Conservation (phyloP, 257 asterid species). For the Apocynum venetum region DNA sequence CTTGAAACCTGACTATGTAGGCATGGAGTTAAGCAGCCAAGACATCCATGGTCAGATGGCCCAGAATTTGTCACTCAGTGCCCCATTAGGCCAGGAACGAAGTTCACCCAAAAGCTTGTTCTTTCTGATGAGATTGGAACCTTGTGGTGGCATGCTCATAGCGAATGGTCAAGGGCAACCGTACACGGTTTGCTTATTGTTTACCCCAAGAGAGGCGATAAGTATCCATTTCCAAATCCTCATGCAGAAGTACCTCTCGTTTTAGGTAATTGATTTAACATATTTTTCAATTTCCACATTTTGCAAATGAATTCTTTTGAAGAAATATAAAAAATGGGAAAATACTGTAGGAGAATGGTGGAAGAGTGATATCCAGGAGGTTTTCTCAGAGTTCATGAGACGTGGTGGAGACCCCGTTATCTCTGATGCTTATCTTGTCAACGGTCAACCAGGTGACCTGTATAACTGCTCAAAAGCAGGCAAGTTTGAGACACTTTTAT, state of each 20-base stretch:
- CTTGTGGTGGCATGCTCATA: conserved; percentile 60
- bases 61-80: conserved; percentile 55
- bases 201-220: conserved; percentile 18
- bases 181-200: conserved; percentile 47
- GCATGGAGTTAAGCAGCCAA: conserved; percentile 55
- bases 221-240: conserved; percentile 42
- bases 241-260: conserved; percentile 46
- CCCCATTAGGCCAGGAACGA: conserved; percentile 41
- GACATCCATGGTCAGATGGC: conserved; percentile 57
- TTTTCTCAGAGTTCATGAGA: conserved; percentile 32
- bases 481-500: background rate
- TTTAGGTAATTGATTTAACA: conserved; percentile 27
- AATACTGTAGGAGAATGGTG: conserved; percentile 69
- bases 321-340: background rate
- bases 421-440: conserved; percentile 66
- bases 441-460: conserved; percentile 71
- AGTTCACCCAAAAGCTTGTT: conserved; percentile 33
- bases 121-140: conserved; percentile 47
- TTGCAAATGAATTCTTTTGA: background rate
- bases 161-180: conserved; percentile 50
- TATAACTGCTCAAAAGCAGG: conserved; percentile 48
- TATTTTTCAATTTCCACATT: too few relatives aligned
- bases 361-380: conserved; percentile 47
- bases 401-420: conserved; percentile 48
- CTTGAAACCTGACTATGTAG: conserved; percentile 11